Evolutionary conservation across 2,329 filamentous ascomycete genomes (phyloP), one percentile per base, ranked within the genome.

Genomic region (Dactylellina haptotyla): DNA sequence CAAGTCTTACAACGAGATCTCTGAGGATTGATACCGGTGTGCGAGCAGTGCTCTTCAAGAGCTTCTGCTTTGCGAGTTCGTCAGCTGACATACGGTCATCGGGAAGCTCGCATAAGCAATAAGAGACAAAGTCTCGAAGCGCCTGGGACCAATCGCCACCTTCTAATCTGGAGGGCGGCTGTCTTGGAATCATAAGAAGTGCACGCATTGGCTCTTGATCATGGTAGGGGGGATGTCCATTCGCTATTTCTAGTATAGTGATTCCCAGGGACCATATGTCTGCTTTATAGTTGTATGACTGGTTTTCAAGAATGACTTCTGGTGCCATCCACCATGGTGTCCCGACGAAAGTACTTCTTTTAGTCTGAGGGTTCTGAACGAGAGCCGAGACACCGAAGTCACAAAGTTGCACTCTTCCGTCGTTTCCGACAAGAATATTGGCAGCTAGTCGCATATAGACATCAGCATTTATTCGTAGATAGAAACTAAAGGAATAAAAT

Each of bases 251-350:
- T 77, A 87, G 92, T 1, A 92, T 84, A 80, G 93, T 90, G 74
- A 90, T 90, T 1, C 91, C 92, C 79, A 92, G 93, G 1, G 91
- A 90, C 91, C 92, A 95, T 56, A 93, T 92, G 77, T 95, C 91
- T 45, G 90, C 87, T 78, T 87, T 89, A 69, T 89, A 89, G 79
- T 90, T 90, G 3, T 87, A 87, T 8, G 85, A 84, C 34, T 66
- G 50, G 2, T 85, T 83, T 37, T 86, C 84, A 66, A 89, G 87
- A 76, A 90, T 89, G 10, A 94, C 84, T 78, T 95, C 92, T 0
- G 90, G 90, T 0, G 92, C 90, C 91, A 95, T 93, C 90, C 91
- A 95, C 80, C 93, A 88, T 2, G 89, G 89, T 0, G 92, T 95
- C 20, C 91, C 91, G 64, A 94, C 90, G 53, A 94, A 89, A 0